Conservation (phyloP, 2,329 filamentous ascomycete genomes). For the Talaromyces sp. region DNA sequence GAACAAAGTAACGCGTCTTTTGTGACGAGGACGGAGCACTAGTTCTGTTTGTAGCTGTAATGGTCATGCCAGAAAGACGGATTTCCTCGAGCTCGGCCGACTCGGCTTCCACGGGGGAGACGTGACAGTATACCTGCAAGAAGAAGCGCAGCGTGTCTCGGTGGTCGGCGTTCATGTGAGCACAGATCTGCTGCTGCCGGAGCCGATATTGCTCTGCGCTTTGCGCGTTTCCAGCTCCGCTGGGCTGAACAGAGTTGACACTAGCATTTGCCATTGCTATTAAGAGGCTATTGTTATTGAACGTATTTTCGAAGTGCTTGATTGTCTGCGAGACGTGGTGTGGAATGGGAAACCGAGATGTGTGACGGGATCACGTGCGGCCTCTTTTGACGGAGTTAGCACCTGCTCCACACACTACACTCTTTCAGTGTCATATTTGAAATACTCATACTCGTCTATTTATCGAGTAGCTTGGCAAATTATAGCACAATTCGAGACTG, state of each 20-base stretch:
- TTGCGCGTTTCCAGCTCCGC: neutral
- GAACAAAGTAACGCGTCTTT: conserved; percentile 44
- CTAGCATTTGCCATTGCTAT: neutral
- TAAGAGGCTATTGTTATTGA: neutral
- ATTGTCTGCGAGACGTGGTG: neutral
- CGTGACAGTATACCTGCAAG: conserved; percentile 63
- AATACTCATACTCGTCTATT: no score
- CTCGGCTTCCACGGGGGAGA: conserved; percentile 52
- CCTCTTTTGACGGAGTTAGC: neutral
- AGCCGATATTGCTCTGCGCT: conserved; percentile 1
- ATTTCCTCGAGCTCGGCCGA: conserved; percentile 62
- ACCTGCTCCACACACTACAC: no score
- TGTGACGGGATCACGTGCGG: neutral
- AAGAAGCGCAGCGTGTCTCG: conserved; percentile 68
- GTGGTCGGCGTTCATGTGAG: conserved; percentile 86
- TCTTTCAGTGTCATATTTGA: no score
- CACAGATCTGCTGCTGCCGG: conserved; percentile 59
- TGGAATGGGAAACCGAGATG: no score
- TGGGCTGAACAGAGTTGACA: neutral
- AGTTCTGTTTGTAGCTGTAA: conserved; percentile 38
- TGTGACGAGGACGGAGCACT: conserved; percentile 25
- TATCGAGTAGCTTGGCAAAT: no score
- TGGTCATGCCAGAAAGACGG: conserved; percentile 56
- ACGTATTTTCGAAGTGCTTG: neutral
- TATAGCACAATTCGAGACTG: no score